These are phyloP conservation scores for Hirsutella thompsonii DNA, from an alignment of 2,329 filamentous ascomycete genomes.

Conservation along the genomic window DNA sequence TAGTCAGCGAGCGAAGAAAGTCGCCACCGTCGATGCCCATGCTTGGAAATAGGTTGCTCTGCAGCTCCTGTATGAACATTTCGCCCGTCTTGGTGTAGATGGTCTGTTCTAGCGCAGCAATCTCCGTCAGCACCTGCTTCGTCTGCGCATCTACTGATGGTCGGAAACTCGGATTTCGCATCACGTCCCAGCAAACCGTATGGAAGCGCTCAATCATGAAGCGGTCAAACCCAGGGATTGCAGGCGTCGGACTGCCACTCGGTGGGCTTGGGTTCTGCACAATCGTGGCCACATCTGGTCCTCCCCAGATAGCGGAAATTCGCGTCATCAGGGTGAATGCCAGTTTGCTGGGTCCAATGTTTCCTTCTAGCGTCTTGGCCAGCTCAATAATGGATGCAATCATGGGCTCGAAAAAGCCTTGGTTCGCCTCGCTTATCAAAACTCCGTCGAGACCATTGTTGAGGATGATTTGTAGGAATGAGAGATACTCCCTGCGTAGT, in stretches of 20 bases:
- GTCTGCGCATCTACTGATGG: conserved; percentile 73
- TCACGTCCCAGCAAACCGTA: conserved; percentile 77
- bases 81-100: conserved; percentile 86
- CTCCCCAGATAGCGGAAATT: conserved; percentile 85
- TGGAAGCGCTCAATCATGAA: conserved; percentile 89
- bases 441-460: conserved; percentile 83
- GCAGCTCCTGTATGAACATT: conserved; percentile 60
- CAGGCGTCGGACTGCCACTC: conserved; percentile 36
- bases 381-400: conserved; percentile 77
- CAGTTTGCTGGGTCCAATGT: conserved; percentile 49
- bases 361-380: conserved; percentile 60
- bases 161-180: conserved; percentile 67
- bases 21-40: conserved; percentile 51
- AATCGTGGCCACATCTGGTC: conserved; percentile 57
- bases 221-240: conserved; percentile 76
- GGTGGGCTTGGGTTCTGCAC: conserved; percentile 36
- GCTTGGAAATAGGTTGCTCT: conserved; percentile 47
- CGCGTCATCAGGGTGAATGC: conserved; percentile 71
- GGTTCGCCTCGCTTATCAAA: conserved; percentile 80
- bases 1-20: conserved; percentile 46
- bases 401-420: conserved; percentile 78
- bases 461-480: conserved; percentile 80
- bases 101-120: conserved; percentile 73
- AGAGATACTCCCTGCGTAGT: conserved; percentile 85
- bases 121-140: conserved; percentile 77